Evolutionary conservation across 768 basidiomycete species (phyloP).

Genomic region (button mushroom (Agaricus bisporus)): DNA sequence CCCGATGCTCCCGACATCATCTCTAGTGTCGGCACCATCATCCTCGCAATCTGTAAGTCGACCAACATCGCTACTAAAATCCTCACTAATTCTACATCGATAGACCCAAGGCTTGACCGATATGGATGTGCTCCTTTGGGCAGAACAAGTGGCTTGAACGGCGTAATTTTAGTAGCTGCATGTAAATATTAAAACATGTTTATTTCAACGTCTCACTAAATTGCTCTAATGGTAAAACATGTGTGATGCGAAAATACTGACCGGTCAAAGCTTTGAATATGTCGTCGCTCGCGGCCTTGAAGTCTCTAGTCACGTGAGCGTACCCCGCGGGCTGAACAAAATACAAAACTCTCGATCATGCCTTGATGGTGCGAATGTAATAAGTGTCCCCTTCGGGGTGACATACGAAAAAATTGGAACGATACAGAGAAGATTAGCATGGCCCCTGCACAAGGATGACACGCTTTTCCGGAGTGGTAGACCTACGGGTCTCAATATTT

Average conservation of each 20-base stretch:
- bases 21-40: neutral
- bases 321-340: constrained; percentile 25
- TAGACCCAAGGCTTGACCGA: constrained; percentile 15
- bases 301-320: neutral
- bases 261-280: too few species aligned
- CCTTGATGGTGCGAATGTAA: neutral
- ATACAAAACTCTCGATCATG: constrained; percentile 17
- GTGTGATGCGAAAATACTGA: too few species aligned
- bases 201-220: too few species aligned
- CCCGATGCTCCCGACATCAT: neutral
- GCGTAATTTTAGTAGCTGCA: too few species aligned
- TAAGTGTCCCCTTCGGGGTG: constrained; percentile 79
- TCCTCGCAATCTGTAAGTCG: neutral
- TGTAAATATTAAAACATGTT: too few species aligned
- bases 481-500: constrained; percentile 53
- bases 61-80: neutral
- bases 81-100: constrained; percentile 7
- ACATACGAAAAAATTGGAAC: constrained; percentile 99
- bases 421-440: constrained; percentile 99
- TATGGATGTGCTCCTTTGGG: constrained; percentile 14
- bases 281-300: too few species aligned
- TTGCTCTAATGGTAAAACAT: too few species aligned
- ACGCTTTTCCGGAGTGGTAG: constrained; percentile 95
- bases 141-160: constrained; percentile 20
- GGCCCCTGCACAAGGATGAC: constrained; percentile 99